Base-by-base conservation (phyloP, 768 basidiomycete species). In the Tylopilus subfusipes region DNA sequence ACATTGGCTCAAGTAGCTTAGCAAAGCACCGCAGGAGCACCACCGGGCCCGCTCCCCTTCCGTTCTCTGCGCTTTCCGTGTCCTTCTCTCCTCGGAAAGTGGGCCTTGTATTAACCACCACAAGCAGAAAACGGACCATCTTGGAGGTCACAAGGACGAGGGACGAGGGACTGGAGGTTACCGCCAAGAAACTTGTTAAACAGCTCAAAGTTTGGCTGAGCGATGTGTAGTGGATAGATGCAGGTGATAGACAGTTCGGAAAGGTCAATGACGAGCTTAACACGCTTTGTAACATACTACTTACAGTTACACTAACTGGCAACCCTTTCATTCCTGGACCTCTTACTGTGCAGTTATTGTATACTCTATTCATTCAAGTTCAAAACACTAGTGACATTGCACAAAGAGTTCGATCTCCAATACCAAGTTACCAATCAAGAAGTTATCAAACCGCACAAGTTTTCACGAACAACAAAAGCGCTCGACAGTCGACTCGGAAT, bases 111-210 rank as follows among this genome's bases (percentile, higher is more conserved):
- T 57, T 62, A 25, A 62, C 63, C 29, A 59, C 68, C 25, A 52
- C 63, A 1, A 67, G 70, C 34, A 66, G 75, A 43, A 81, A 77
- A 60, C 71, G 79, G 47, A 85, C 82, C 5, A 77, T 87, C 43
- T 74, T 82, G 6, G 81, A 85, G 55, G 77, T 81, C 5, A 62
- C 72, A 10, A 61, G 84, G 48, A 68, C 70, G 12, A 74, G 75
- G 53, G 78, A 82, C 34, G 85, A 87, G 66, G 73, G 69, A 57
- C 65, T 89, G 36, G 86, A 88, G 67, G 62, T 68, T 4, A 67
- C 79, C 1, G 86, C 85, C 29, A 78, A 74, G 63, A 73, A 70
- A 59, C 68, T 89, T 27, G 79, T 82, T 1, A 68, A 58, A 48
- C 77, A 79, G 60, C 67, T 88, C 36, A 72, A 64, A 58, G 66